Base-by-base conservation (phyloP, 108 stramenopile genomes). In the Skeletonema potamos region DNA sequence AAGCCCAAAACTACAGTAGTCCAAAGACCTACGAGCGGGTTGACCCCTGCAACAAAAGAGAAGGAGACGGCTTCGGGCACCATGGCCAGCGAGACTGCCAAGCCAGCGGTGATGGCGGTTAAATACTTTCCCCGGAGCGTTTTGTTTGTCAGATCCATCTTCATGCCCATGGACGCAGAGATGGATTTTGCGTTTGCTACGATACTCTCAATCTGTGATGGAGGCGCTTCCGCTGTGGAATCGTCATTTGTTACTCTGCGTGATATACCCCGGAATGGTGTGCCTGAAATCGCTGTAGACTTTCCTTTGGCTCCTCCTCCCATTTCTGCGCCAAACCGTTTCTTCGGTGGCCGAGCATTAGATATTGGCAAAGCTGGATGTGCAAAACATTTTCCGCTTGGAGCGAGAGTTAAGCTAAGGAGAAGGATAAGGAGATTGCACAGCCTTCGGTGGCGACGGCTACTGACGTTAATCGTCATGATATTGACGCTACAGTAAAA, bases 1-100 rank as follows among this genome's bases (percentile, higher is more conserved):
- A 97, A 89, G 39, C 94, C 92, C 32, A 96, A 72, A 13, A 90
- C 79, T 55, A 92, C 94, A 3, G 94, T 90, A 7, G 94, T 92
- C 86, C 91, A 93, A 2, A 96, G 78, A 15, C 94, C 95, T 1
- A 95, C 87, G 24, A 91, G 69, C 0, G 92, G 92, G 51, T 58
- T 77, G 41, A 91, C 89, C 8, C 92, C 89, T 3, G 92, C 88
- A 17, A 90, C 83, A 33, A 62, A 89, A 1, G 87, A 62, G 73
- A 93, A 91, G 13, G 86, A 85, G 4, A 93, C 84, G 0, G 89
- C 89, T 71, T 93, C 90, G 9, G 89, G 90, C 3, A 90, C 79
- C 90, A 91, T 89, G 24, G 90, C 90, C 20, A 93, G 72, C 18
- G 77, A 73, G 1, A 89, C 88, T 18, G 88, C 84, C 34, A 90